Evolutionary conservation across 768 basidiomycete species (phyloP), one percentile per base, ranked within the genome.

Genomic region (Leccinum uliginosum): DNA sequence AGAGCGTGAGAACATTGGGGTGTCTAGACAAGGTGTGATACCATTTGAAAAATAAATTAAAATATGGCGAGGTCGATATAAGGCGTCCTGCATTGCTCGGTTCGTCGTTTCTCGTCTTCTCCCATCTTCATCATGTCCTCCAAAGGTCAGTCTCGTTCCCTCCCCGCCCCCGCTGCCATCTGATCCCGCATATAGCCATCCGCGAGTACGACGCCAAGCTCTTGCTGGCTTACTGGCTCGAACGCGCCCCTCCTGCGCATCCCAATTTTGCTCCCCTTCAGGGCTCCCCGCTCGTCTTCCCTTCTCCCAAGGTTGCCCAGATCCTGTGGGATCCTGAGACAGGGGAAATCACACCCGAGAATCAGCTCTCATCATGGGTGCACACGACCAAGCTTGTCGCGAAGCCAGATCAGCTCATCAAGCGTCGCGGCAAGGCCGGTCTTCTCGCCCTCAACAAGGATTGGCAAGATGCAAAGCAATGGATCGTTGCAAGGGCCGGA

Each of bases 171-270:
- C 6, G 46, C 6, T 5, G 26, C 11, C 40, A 21, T 43, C 61
- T 68, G 19, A 66, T 51, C 49, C 1, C 19, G 21, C 54, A n/a
- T 21, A 30, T 47, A 86, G 85, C 88, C 65, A 96, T 98, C 78
- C 89, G 91, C 71, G 94, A 98, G 81, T 98, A 93, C 81, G 96
- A 99, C 73, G 96, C 96, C 64, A 99, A 98, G 81, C 91, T 98
- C 65, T 83, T 98, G 62, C 81, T 98, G 29, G 92, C 94, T 38
- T 97, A 98, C 81, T 98, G 94, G 94, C 87, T 98, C 61, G 85
- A 91, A 73, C 86, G 93, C 60, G 89, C 93, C 12, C 91, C 94
- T 27, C 70, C 88, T 12, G 85, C 91, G 65, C 85, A 88, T 45
- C 76, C 86, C 53, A 81, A 86, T 54, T 78, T 79, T 50, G 69